A percentile compares a stretch with the other conserved stretches of the same genome.
Conservation (phyloP, 306 rosid genomes). For the Citrullus colocynthis region DNA sequence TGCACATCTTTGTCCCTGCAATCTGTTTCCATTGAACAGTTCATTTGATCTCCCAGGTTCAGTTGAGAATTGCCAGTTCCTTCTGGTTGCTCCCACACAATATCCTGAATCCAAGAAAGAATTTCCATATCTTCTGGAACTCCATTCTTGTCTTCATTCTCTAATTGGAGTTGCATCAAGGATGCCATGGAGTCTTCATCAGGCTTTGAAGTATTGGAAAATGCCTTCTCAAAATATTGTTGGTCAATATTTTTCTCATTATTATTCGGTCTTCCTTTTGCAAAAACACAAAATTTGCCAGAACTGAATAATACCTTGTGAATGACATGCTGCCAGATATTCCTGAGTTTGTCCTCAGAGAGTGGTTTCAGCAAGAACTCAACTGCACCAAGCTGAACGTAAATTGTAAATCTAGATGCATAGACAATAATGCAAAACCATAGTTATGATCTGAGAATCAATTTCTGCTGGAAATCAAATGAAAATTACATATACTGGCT, state of each 20-base stretch:
- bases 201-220: constrained; percentile 47
- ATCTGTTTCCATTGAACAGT: constrained; percentile 54
- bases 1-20: constrained; percentile 52
- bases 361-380: constrained; percentile 84
- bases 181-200: constrained; percentile 45
- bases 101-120: constrained; percentile 29
- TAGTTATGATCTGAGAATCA: neutral
- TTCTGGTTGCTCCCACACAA: constrained; percentile 35
- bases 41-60: constrained; percentile 66
- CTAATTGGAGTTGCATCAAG: constrained; percentile 38
- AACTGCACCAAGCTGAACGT: constrained; percentile 81
- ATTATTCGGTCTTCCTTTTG: neutral
- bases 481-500: neutral
- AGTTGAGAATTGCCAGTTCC: constrained; percentile 68
- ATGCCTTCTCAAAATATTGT: constrained; percentile 51
- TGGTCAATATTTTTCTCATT: neutral
- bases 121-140: constrained; percentile 26
- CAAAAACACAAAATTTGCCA: neutral
- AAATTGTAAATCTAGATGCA: neutral
- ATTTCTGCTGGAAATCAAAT: neutral
- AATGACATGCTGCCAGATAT: constrained; percentile 98
- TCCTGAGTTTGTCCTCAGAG: constrained; percentile 81
- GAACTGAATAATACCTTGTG: constrained; percentile 57
- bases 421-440: neutral
- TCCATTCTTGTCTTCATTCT: constrained; percentile 18